A percentile compares a stretch with the other conserved stretches of the same genome.
Evolutionary conservation across 352 stramenopile species (phyloP).

Genomic region (Stramenopiles sp.): DNA sequence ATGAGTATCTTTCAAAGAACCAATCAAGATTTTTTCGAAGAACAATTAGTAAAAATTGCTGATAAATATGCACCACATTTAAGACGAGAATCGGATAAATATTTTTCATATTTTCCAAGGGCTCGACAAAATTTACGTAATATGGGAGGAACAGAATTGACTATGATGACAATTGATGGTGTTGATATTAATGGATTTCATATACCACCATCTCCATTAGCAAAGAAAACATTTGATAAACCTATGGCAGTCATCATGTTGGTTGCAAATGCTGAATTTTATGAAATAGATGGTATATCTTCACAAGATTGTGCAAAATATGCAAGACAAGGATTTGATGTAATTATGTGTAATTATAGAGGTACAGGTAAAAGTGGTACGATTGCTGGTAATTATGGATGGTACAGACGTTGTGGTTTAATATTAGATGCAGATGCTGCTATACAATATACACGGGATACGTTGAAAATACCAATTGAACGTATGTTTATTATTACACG

Average conservation of each 20-base stretch:
- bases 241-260: neutral
- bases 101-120: neutral
- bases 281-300: neutral
- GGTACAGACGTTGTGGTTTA: neutral
- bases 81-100: neutral
- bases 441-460: neutral
- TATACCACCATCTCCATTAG: neutral
- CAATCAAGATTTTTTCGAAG: neutral
- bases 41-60: neutral
- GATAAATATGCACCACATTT: neutral
- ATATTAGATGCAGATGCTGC: neutral
- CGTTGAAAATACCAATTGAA: neutral
- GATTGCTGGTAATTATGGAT: no score
- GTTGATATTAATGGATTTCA: neutral
- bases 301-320: neutral
- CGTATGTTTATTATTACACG: neutral
- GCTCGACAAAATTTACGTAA: neutral
- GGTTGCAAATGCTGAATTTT: neutral
- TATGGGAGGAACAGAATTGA: neutral
- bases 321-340: neutral
- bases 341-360: neutral
- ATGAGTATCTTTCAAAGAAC: neutral
- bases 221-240: neutral
- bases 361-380: neutral
- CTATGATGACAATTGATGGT: neutral